Percentiles rank a stretch among this genome's conserved stretches.
These are phyloP conservation scores for Ramaria rubella DNA, from an alignment of 768 basidiomycete species.

Conservation along the genomic window DNA sequence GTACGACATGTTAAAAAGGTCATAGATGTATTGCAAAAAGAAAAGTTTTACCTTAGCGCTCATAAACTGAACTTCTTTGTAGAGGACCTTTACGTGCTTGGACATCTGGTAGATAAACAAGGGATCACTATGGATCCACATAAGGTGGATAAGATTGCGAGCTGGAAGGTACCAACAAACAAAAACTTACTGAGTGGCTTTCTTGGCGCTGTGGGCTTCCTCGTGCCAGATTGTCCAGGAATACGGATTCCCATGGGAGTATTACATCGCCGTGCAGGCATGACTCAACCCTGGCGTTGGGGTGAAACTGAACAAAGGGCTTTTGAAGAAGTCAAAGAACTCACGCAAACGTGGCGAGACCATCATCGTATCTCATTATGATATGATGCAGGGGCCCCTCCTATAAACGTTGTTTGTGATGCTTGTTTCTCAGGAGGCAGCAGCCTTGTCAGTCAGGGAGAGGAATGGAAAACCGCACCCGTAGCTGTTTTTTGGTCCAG, in stretches of 20 bases:
- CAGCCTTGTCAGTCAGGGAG: slow-evolving; percentile 25
- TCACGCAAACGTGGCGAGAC: slow-evolving; percentile 13
- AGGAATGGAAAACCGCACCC: slow-evolving; percentile 19
- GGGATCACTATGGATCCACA: slow-evolving; percentile 35
- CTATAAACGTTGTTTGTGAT: slow-evolving; percentile 28
- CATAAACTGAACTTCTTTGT: slow-evolving; percentile 30
- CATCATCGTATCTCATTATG: background rate
- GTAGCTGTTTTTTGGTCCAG: slow-evolving; percentile 31
- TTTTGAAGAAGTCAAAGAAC: slow-evolving; percentile 24
- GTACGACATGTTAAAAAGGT: slow-evolving; percentile 25
- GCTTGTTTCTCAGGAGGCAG: slow-evolving; percentile 24
- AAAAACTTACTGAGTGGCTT: slow-evolving; percentile 32
- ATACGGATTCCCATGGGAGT: slow-evolving; percentile 36
- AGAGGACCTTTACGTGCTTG: slow-evolving; percentile 18
- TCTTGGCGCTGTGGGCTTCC: slow-evolving; percentile 25
- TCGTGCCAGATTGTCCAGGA: slow-evolving; percentile 28
- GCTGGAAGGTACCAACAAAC: slow-evolving; percentile 26
- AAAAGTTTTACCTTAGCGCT: slow-evolving; percentile 33
- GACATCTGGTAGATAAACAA: slow-evolving; percentile 29
- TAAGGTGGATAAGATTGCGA: slow-evolving; percentile 33
- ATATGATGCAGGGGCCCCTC: slow-evolving; percentile 1
- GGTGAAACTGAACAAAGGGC: slow-evolving; percentile 25
- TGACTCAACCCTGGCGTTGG: slow-evolving; percentile 20
- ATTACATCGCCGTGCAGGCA: slow-evolving; percentile 18
- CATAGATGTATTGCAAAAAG: slow-evolving; percentile 26